Conservation (phyloP, 73 alveolate genomes). For the Halteria grandinella region DNA sequence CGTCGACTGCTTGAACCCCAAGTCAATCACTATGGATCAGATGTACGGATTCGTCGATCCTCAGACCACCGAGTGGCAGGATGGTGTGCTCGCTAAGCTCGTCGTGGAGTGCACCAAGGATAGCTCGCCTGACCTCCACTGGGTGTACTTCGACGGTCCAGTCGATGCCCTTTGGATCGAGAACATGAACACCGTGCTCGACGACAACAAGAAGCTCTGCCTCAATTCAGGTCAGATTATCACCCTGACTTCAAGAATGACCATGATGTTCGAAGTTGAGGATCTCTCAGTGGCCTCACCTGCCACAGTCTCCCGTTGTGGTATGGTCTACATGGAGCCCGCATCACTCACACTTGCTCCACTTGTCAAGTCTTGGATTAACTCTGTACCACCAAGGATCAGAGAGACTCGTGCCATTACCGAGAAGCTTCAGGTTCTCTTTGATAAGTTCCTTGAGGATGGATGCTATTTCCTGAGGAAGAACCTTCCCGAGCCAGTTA, state of each 20-base stretch:
- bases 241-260: constrained; percentile 95
- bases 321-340: constrained; percentile 99
- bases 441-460: constrained; percentile 83
- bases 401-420: constrained; percentile 76
- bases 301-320: constrained; percentile 99
- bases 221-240: constrained; percentile 82
- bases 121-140: constrained; percentile 87
- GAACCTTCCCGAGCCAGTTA: constrained; percentile 80
- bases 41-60: constrained; percentile 84
- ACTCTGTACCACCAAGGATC: constrained; percentile 84
- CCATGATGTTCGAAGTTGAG: constrained; percentile 98
- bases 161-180: constrained; percentile 99
- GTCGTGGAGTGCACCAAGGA: constrained; percentile 81
- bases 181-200: constrained; percentile 97
- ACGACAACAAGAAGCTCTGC: constrained; percentile 93
- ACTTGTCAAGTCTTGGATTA: constrained; percentile 88
- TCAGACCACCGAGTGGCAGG: constrained; percentile 90
- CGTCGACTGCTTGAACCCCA: constrained; percentile 84
- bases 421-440: constrained; percentile 72
- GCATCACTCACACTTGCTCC: constrained; percentile 92
- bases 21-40: constrained; percentile 87
- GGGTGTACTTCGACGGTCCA: constrained; percentile 99
- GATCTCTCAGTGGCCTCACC: constrained; percentile 99
- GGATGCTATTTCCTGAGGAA: constrained; percentile 76
- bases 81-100: constrained; percentile 87